A percentile compares a stretch with the other conserved stretches of the same genome.
These are phyloP conservation scores for Perilla frutescens DNA, from an alignment of 257 asterid species.

Conservation along the genomic window DNA sequence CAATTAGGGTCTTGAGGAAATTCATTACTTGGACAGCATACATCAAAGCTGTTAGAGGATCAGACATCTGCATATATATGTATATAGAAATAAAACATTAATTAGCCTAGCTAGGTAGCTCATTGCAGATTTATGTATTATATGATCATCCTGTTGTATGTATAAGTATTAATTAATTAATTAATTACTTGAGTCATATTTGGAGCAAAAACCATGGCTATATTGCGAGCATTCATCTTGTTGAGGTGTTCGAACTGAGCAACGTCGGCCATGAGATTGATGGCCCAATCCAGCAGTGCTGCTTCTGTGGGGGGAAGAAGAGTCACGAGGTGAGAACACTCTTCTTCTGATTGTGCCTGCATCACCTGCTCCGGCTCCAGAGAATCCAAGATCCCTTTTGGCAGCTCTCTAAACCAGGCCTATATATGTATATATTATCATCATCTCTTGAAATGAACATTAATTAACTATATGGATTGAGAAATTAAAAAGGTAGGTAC, in stretches of 20 bases:
- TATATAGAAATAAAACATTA: too few relatives aligned
- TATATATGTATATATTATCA: background rate
- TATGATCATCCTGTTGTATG: too few relatives aligned
- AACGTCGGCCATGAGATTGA: constrained; percentile 90
- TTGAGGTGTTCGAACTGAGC: constrained; percentile 77
- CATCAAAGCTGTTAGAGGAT: constrained; percentile 78
- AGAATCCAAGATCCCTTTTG: constrained; percentile 75
- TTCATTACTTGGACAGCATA: constrained; percentile 82
- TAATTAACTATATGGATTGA: too few relatives aligned
- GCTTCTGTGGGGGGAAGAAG: constrained; percentile 79
- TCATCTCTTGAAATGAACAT: too few relatives aligned
- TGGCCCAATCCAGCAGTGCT: constrained; percentile 87
- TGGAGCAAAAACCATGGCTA: constrained; percentile 95
- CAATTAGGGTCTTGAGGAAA: constrained; percentile 66
- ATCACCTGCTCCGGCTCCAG: constrained; percentile 78
- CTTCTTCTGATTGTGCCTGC: constrained; percentile 80
- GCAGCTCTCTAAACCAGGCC: constrained; percentile 97
- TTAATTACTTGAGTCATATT: constrained; percentile 83
- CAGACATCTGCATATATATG: constrained; percentile 57
- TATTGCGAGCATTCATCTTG: constrained; percentile 90
- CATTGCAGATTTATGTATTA: too few relatives aligned
- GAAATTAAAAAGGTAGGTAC: constrained; percentile 30
- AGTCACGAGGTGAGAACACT: constrained; percentile 65
- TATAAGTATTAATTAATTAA: too few relatives aligned
- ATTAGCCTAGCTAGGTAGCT: too few relatives aligned